Evolutionary conservation across 768 basidiomycete genomes (phyloP).

Genomic region (Trametes sanguinea): DNA sequence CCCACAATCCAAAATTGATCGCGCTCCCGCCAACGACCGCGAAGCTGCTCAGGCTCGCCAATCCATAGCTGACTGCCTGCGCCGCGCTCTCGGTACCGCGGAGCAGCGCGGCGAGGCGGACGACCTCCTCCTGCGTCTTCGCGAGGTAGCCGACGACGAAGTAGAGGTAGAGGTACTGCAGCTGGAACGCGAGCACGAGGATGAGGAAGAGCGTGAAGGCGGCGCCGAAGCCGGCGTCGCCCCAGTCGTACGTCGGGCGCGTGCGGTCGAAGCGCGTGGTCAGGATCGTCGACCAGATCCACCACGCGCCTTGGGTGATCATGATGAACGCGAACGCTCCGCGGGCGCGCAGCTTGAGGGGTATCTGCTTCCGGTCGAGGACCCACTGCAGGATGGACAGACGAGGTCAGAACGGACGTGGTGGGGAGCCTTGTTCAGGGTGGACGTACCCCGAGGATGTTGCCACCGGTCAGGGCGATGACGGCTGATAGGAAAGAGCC

Average conservation of each 20-base stretch:
- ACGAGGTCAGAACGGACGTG: too few species aligned
- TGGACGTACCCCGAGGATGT: slow-evolving; percentile 8
- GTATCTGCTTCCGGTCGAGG: slow-evolving; percentile 6
- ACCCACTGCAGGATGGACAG: slow-evolving; percentile 1
- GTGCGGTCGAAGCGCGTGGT: slow-evolving; percentile 15
- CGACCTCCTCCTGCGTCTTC: slow-evolving; percentile 13
- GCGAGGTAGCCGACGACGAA: slow-evolving; percentile 19
- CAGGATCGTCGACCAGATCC: slow-evolving; percentile 16
- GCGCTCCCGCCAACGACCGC: slow-evolving; percentile 8
- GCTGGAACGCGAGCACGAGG: slow-evolving; percentile 17
- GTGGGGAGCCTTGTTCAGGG: too few species aligned
- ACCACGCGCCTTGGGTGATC: slow-evolving; percentile 12
- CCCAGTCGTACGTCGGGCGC: slow-evolving; percentile 17
- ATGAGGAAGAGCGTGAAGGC: slow-evolving; percentile 16
- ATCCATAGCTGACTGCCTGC: slow-evolving; percentile 17
- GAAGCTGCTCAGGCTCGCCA: slow-evolving; percentile 12
- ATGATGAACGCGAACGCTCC: slow-evolving; percentile 13
- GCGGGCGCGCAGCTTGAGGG: slow-evolving; percentile 8
- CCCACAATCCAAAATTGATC: slow-evolving; percentile 15
- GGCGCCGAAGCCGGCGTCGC: slow-evolving; percentile 8
- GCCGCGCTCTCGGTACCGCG: slow-evolving; percentile 15
- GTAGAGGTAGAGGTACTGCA: slow-evolving; percentile 20
- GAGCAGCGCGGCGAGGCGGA: slow-evolving; percentile 14
- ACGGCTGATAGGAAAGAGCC: slow-evolving; percentile 10
- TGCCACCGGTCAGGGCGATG: slow-evolving; percentile 9